A percentile compares a stretch with the other conserved stretches of the same genome.
Conservation (phyloP, 2,329 filamentous ascomycete genomes). For the Fusarium redolens region DNA sequence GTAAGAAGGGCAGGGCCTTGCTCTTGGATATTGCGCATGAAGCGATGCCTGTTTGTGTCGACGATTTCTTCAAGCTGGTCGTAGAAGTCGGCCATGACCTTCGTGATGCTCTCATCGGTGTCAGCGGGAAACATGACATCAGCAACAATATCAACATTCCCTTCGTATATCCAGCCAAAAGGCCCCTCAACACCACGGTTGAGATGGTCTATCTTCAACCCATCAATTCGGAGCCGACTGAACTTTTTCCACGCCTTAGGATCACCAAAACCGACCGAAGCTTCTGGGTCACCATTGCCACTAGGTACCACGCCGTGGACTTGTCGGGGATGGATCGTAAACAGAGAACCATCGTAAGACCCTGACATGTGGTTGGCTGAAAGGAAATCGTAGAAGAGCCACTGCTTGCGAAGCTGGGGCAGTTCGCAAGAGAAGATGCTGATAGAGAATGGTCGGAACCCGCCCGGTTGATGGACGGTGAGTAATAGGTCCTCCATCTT, state of each 20-base stretch:
- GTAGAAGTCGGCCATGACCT: conserved; percentile 97
- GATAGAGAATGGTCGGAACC: conserved; percentile 93
- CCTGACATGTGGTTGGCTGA: conserved; percentile 97
- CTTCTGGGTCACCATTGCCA: conserved; percentile 61
- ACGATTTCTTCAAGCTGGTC: conserved; percentile 95
- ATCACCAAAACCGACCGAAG: conserved; percentile 69
- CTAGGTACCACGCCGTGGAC: conserved; percentile 79
- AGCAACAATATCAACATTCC: conserved; percentile 94
- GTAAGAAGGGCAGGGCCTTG: conserved; percentile 44
- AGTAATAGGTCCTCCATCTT: conserved; percentile 94
- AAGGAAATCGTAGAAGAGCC: conserved; percentile 97
- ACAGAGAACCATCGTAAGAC: conserved; percentile 93
- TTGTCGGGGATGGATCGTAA: conserved; percentile 95
- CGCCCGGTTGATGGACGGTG: conserved; percentile 88
- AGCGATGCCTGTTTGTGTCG: conserved; percentile 76
- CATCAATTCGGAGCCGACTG: conserved; percentile 90
- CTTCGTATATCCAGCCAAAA: conserved; percentile 98
- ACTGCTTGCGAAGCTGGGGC: conserved; percentile 92
- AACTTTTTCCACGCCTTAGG: conserved; percentile 93
- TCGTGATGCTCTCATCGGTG: conserved; percentile 86
- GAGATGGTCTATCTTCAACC: conserved; percentile 92
- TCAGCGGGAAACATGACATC: conserved; percentile 96
- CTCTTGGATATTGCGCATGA: conserved; percentile 63
- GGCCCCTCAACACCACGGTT: conserved; percentile 93
- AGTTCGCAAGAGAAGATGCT: conserved; percentile 97